Conservation (phyloP, 2,329 filamentous ascomycete genomes). For the Ilyonectria mors-panacis region DNA sequence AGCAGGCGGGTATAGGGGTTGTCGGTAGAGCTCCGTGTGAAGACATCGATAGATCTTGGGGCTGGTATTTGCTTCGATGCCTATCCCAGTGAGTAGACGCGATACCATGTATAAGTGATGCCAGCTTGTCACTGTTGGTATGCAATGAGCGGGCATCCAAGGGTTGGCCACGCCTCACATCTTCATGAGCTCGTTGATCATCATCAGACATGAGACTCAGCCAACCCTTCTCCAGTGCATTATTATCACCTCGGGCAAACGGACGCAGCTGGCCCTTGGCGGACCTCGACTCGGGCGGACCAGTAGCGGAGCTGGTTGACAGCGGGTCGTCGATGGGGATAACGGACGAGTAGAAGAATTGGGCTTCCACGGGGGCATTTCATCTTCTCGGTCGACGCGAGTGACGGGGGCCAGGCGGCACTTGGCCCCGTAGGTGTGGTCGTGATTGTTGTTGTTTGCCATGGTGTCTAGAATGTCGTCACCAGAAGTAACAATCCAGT, state of each 20-base stretch:
- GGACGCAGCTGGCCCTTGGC: slow-evolving; percentile 78
- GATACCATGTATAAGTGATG: slow-evolving; percentile 58
- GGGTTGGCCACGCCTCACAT: slow-evolving; percentile 44
- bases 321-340: slow-evolving; percentile 91
- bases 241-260: slow-evolving; percentile 85
- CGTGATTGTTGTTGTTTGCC: slow-evolving; percentile 30
- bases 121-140: slow-evolving; percentile 35
- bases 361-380: slow-evolving; percentile 74
- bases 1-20: slow-evolving; percentile 60
- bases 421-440: slow-evolving; percentile 72
- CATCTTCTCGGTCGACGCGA: slow-evolving; percentile 57
- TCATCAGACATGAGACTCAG: slow-evolving; percentile 68
- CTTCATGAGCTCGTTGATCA: slow-evolving; percentile 64
- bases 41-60: slow-evolving; percentile 49
- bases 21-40: slow-evolving; percentile 50
- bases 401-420: slow-evolving; percentile 69
- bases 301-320: slow-evolving; percentile 72
- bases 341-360: slow-evolving; percentile 89
- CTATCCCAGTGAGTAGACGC: slow-evolving; percentile 63
- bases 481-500: slow-evolving; percentile 27
- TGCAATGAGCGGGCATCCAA: slow-evolving; percentile 21
- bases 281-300: slow-evolving; percentile 64
- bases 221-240: slow-evolving; percentile 85
- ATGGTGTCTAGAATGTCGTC: slow-evolving; percentile 32
- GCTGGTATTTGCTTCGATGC: slow-evolving; percentile 58